phyloP scores from a whole-genome alignment of 2,329 filamentous ascomycete genomes.

The Fusarium setosum region DNA sequence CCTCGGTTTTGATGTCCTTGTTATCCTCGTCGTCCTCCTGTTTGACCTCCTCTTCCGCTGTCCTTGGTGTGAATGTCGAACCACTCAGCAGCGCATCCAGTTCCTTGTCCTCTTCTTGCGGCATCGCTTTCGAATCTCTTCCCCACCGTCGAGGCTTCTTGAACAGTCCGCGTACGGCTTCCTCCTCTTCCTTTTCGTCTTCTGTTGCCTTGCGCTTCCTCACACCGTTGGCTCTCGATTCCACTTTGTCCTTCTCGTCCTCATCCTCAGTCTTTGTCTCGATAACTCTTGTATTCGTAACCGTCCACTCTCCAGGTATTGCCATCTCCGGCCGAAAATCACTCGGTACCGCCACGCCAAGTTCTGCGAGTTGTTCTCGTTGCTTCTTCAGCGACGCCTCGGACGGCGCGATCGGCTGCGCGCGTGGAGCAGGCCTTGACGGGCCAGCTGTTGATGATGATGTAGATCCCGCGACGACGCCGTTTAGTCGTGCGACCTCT shows the following conservation, averaged over 20 bases:
- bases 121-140: conserved; percentile 62
- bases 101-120: conserved; percentile 62
- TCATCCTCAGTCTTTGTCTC: conserved; percentile 56
- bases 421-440: conserved; percentile 20
- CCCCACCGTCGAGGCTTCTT: conserved; percentile 70
- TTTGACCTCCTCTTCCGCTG: conserved; percentile 38
- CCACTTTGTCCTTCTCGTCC: conserved; percentile 53
- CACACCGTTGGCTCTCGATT: conserved; percentile 66
- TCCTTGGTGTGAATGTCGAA: conserved; percentile 40
- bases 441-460: conserved; percentile 47
- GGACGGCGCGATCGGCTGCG: conserved; percentile 39
- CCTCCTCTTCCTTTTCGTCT: conserved; percentile 70
- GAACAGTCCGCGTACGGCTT: conserved; percentile 67
- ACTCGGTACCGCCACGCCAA: conserved; percentile 88
- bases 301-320: conserved; percentile 89
- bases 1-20: conserved; percentile 40
- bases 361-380: conserved; percentile 85
- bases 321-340: conserved; percentile 84
- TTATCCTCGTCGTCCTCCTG: conserved; percentile 42
- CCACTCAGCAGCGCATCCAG: conserved; percentile 70
- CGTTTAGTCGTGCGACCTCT: conserved; percentile 88
- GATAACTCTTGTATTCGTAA: conserved; percentile 72
- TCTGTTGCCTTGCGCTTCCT: conserved; percentile 72
- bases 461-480: conserved; percentile 68
- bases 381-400: conserved; percentile 82